Conservation (phyloP, 2,329 filamentous ascomycete species). For the Sporothrix dimorphospora region DNA sequence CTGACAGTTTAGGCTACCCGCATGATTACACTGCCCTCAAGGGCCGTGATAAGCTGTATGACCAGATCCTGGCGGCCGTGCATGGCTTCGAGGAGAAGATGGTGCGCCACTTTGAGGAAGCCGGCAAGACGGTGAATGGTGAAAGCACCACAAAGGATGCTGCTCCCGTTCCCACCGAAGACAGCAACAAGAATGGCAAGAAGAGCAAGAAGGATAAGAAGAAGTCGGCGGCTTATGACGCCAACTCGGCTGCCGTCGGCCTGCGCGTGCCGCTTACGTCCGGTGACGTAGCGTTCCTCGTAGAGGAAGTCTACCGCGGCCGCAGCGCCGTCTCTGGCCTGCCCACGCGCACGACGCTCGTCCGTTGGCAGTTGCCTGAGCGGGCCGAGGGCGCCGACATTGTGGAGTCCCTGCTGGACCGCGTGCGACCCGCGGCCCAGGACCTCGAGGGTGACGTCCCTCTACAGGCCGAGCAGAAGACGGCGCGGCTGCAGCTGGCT, state of each 20-base stretch:
- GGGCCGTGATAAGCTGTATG: conserved; percentile 87
- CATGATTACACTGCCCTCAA: conserved; percentile 82
- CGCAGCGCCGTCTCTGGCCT: conserved; percentile 83
- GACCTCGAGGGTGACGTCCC: conserved; percentile 26
- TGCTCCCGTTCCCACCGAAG: not conserved
- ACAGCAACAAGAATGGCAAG: not conserved
- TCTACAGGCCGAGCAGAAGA: conserved; percentile 68
- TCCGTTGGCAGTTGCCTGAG: conserved; percentile 65
- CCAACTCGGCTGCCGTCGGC: conserved; percentile 60
- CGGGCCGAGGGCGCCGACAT: conserved; percentile 47
- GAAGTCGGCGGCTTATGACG: not conserved
- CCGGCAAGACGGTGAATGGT: not conserved
- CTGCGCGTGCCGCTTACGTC: conserved; percentile 77
- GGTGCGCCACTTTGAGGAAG: conserved; percentile 47
- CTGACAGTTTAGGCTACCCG: conserved; percentile 67
- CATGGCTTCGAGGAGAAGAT: conserved; percentile 81
- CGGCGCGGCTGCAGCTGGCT: conserved; percentile 66
- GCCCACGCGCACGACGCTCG: conserved; percentile 75
- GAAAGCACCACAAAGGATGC: not conserved
- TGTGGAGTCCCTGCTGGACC: conserved; percentile 39
- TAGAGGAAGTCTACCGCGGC: conserved; percentile 86
- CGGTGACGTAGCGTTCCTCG: conserved; percentile 82
- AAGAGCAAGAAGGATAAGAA: conserved; percentile 21
- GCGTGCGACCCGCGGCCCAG: conserved; percentile 49
- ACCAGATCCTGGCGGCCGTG: conserved; percentile 74